Percentiles rank a stretch among this genome's conserved stretches.
phyloP scores from a whole-genome alignment of 1,284 basidiomycete species.

The Microstroma glucosiphilum region DNA sequence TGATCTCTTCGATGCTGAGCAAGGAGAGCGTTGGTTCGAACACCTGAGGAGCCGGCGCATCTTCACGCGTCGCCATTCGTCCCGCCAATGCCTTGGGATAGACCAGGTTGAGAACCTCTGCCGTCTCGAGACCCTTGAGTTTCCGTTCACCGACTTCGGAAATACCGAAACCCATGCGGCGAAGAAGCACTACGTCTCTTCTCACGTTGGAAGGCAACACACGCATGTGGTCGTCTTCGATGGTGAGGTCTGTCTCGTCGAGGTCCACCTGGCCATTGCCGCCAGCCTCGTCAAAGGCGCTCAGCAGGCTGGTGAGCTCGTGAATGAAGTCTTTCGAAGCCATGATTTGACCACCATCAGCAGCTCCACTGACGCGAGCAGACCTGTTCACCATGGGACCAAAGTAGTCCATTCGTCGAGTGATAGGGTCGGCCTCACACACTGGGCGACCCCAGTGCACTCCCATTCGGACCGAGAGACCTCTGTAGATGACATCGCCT shows the following conservation, averaged over 20 bases:
- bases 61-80: conserved; percentile 59
- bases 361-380: conserved; percentile 74
- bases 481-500: conserved; percentile 72
- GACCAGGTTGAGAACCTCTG: conserved; percentile 72
- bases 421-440: conserved; percentile 89
- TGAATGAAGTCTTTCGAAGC: conserved; percentile 72
- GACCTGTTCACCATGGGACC: conserved; percentile 57
- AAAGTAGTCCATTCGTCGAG: conserved; percentile 78
- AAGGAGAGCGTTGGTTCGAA: conserved; percentile 57
- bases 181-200: conserved; percentile 63
- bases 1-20: conserved; percentile 68
- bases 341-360: conserved; percentile 91
- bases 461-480: conserved; percentile 93
- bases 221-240: conserved; percentile 48
- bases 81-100: conserved; percentile 73
- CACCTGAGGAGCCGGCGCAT: conserved; percentile 45
- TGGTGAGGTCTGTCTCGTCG: conserved; percentile 14
- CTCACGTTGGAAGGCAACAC: conserved; percentile 48
- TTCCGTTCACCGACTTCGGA: conserved; percentile 79
- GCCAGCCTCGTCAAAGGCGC: conserved; percentile 26
- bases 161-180: conserved; percentile 68
- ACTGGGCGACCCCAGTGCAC: conserved; percentile 87
- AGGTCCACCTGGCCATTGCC: not conserved
- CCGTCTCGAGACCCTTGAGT: conserved; percentile 78
- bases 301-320: conserved; percentile 39